Base-by-base conservation (phyloP, 352 stramenopile species). In the Phytophthora kernoviae region DNA sequence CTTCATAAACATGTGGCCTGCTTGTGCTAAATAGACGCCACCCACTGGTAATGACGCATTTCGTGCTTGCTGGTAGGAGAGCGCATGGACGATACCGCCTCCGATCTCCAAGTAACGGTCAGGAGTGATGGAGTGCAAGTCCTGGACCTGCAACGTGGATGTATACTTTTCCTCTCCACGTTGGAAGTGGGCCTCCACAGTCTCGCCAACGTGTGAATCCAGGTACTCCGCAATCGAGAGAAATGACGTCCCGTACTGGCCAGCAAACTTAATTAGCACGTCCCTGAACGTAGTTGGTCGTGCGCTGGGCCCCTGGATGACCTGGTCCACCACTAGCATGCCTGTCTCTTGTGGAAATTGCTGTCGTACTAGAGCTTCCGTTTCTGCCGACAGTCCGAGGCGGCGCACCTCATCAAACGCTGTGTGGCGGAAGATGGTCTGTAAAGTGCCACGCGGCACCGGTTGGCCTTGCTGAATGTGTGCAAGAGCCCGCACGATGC, bases 1-100 rank as follows among this genome's bases (percentile, higher is more conserved):
- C 49, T 93, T 91, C 65, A 95, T 88, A 47, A 98, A 88, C 89
- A 98, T 97, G 72, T 96, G 91, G 1, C 90, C 91, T 5, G 88
- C 78, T 52, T 94, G 84, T 2, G 90, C 88, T 55, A 96, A 58
- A 70, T 95, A 96, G 14, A 96, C 87, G 2, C 80, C 75, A 8
- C 82, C 84, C 2, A 91, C 75, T 0, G 80, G 73, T 9, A 96
- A 59, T 26, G 88, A 93, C 26, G 85, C 80, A 41, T 96, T 96
- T 17, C 86, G 72, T 15, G 88, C 87, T 70, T 96, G 85, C 45
- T 96, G 85, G 55, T 96, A 97, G 17, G 87, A 96, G 1, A 97
- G 65, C 5, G 86, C 81, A 56, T 97, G 91, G 14, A 97, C 73
- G 54, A 96, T 92, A 11, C 84, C 87, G 9, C 87, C 87, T 26